Percentiles rank a stretch among this genome's conserved stretches.
Conservation (phyloP, 257 asterid genomes). For the Verbena officinalis region DNA sequence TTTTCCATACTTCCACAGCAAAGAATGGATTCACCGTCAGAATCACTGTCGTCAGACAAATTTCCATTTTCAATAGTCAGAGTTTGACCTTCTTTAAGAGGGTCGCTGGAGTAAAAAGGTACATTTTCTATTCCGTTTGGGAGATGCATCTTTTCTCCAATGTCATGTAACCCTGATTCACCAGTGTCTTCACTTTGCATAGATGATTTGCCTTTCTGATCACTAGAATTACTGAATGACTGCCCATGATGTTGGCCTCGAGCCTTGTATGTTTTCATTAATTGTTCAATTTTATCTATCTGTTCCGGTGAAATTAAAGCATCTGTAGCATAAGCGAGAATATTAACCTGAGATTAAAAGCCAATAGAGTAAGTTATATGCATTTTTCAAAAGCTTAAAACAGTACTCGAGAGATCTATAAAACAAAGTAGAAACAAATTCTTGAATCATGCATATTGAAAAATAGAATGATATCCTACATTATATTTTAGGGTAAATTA, state of each 20-base stretch:
- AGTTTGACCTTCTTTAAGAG: conserved; percentile 45
- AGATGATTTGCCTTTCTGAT: conserved; percentile 74
- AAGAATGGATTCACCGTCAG: conserved; percentile 70
- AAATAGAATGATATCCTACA: conserved; percentile 23
- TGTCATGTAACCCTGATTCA: conserved; percentile 73
- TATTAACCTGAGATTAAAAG: conserved; percentile 74
- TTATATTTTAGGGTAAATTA: no score
- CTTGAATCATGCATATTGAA: not conserved
- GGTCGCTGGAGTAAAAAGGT: conserved; percentile 54
- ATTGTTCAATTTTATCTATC: conserved; percentile 53
- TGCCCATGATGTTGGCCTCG: conserved; percentile 43
- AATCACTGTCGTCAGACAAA: conserved; percentile 59
- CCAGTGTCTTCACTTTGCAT: conserved; percentile 72
- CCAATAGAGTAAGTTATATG: conserved; percentile 33
- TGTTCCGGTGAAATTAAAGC: conserved; percentile 72
- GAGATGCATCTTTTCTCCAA: conserved; percentile 43
- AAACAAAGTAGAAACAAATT: conserved; percentile 14
- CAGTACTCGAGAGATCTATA: conserved; percentile 9
- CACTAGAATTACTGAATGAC: conserved; percentile 55
- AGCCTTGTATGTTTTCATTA: conserved; percentile 57
- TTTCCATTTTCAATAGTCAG: conserved; percentile 41
- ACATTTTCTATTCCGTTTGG: conserved; percentile 57
- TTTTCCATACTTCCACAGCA: conserved; percentile 70
- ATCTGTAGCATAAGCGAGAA: conserved; percentile 88
- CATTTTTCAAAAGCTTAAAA: conserved; percentile 12